Evolutionary conservation across 805 yeast genomes (phyloP).

Genomic region (Candida hispaniensis): DNA sequence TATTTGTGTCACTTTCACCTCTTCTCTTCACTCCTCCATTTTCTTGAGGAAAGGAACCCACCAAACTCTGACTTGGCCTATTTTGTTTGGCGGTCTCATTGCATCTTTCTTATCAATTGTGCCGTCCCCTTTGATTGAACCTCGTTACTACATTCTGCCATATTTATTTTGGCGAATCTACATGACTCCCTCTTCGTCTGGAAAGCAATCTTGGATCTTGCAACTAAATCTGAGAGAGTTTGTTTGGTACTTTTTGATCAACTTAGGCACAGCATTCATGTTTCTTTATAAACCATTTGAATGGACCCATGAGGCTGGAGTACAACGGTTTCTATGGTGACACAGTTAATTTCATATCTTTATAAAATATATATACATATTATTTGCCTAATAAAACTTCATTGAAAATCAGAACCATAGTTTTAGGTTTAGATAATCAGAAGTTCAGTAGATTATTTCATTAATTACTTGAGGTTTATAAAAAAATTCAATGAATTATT

Average conservation of each 20-base stretch:
- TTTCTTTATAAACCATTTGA: slow-evolving; percentile 52
- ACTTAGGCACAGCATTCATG: slow-evolving; percentile 41
- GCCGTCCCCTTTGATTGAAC: slow-evolving; percentile 90
- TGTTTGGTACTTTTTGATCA: slow-evolving; percentile 49
- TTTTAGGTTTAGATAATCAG: too few species aligned
- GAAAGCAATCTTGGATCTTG: slow-evolving; percentile 23
- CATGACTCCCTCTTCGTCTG: slow-evolving; percentile 32
- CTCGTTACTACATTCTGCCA: slow-evolving; percentile 83
- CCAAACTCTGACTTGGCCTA: slow-evolving; percentile 15
- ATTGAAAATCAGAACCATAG: too few species aligned
- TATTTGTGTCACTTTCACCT: slow-evolving; percentile 29
- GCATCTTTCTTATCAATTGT: slow-evolving; percentile 43
- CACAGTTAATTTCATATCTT: slow-evolving; percentile 9
- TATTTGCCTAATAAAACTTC: too few species aligned
- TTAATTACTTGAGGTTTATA: too few species aligned
- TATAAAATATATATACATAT: slow-evolving; percentile 10
- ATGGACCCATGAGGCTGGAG: slow-evolving; percentile 54
- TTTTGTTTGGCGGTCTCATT: slow-evolving; percentile 21
- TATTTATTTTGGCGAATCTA: slow-evolving; percentile 53
- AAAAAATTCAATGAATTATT: too few species aligned
- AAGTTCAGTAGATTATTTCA: too few species aligned
- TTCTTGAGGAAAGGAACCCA: too few species aligned
- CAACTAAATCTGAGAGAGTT: slow-evolving; percentile 43
- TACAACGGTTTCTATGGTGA: slow-evolving; percentile 88
- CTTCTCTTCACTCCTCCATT: slow-evolving; percentile 9